Base-by-base conservation (phyloP, 1,139 yeast species). In the Debaryomyces coudertii region DNA sequence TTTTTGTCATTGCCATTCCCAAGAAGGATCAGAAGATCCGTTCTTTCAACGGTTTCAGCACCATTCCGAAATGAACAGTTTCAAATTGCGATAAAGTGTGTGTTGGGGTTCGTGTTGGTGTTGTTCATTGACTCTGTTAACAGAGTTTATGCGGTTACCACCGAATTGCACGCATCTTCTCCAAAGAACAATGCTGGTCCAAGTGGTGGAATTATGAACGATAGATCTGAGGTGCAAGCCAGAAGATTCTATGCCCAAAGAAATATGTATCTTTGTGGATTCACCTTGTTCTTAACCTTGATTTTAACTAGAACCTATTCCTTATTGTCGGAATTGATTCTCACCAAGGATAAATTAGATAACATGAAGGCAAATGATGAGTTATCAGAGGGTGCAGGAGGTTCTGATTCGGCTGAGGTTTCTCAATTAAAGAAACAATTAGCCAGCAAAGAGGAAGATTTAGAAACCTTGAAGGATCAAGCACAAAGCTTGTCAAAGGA, bases 251-350 rank as follows among this genome's bases (percentile, higher is more conserved):
- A 92, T 62, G 90, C 97, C 16, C 99, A 95, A 73, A 83, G 99
- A 71, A 95, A 95, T 74, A 85, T 92, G 87, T 95, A 95, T 61
- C 79, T 95, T 49, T 90, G 97, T 58, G 99, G 99, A 1, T 90
- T 92, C 69, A 90, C 98, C 2, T 77, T 95, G 65, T 95, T 95
- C 66, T 75, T 93, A 62, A 88, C 97, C 1, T 76, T 90, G 60
- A 86, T 90, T 48, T 82, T 92, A 57, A 84, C 86, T 59, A 81
- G 97, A 69, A 90, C 97, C n/a, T 90, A 87, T 63, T 74, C 82
- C 4, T 76, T 92, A 62, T 96, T 90, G 28, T 83, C 83, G 45
- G 95, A 88, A 58, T 76, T 90, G 66, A 70, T 90, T 52, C 65
- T 67, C 36, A 73, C 82, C 39, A 80, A 80, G 65, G 84, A 80